Conservation (phyloP, 306 rosid genomes). For the Glycine latifolia region DNA sequence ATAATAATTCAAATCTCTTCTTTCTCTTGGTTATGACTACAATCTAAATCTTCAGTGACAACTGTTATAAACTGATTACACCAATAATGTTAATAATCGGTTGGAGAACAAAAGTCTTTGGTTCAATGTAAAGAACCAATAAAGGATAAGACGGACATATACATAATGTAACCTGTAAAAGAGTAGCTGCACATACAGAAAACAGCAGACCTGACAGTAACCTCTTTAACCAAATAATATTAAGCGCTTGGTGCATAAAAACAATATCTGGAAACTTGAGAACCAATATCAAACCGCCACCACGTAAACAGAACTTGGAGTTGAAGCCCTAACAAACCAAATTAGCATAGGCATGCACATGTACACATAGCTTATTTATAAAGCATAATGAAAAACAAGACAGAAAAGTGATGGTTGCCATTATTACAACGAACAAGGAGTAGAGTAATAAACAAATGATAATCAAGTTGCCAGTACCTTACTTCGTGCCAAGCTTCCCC, state of each 20-base stretch:
- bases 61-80: no score
- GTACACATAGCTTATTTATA: conserved; percentile 4
- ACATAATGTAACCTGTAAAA: conserved; percentile 23
- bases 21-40: no score
- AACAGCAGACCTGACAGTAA: conserved; percentile 15
- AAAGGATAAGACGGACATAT: conserved; percentile 9
- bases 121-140: conserved; percentile 8
- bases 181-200: neutral
- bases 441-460: conserved; percentile 35
- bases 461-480: conserved; percentile 63
- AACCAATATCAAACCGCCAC: neutral
- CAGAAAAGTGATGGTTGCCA: conserved; percentile 14
- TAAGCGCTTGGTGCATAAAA: neutral
- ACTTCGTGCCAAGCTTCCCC: conserved; percentile 99
- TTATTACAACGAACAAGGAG: conserved; percentile 14
- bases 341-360: conserved; percentile 21
- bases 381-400: conserved; percentile 2
- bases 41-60: no score
- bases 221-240: conserved; percentile 30
- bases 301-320: conserved; percentile 18
- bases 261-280: conserved; percentile 14
- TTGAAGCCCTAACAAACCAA: conserved; percentile 6
- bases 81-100: no score
- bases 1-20: conserved; percentile 10
- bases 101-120: neutral